A percentile compares a stretch with the other conserved stretches of the same genome.
Conservation (phyloP, 2,329 filamentous ascomycete genomes). For the Penicillium sp. region DNA sequence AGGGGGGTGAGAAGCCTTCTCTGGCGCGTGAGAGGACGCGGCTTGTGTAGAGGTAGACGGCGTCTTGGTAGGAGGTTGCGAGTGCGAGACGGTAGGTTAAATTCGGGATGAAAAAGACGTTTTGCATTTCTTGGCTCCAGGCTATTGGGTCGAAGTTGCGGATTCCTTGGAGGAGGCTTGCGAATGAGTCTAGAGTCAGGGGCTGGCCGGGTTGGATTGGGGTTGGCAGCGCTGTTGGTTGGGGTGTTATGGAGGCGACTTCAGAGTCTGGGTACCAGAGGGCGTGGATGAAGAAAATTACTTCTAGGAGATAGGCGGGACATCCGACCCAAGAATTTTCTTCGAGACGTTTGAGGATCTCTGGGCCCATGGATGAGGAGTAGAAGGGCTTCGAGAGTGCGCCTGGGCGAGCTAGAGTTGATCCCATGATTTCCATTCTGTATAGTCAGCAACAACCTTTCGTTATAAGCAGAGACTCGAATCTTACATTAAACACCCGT, state of each 20-base stretch:
- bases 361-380: constrained; percentile 37
- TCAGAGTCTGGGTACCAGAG: constrained; percentile 37
- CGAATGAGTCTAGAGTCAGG: constrained; percentile 33
- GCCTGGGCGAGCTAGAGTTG: constrained; percentile 42
- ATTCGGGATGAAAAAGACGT: constrained; percentile 47
- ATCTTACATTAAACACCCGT: constrained; percentile 40
- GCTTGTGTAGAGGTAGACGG: constrained; percentile 44
- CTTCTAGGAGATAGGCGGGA: constrained; percentile 42
- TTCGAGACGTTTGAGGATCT: constrained; percentile 41
- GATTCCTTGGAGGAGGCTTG: constrained; percentile 38
- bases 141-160: constrained; percentile 39
- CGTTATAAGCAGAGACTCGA: not conserved
- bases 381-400: constrained; percentile 42
- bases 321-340: constrained; percentile 44
- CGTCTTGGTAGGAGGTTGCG: constrained; percentile 42
- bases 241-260: constrained; percentile 22
- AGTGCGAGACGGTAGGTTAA: constrained; percentile 51
- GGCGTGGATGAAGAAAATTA: constrained; percentile 43
- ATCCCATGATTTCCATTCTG: constrained; percentile 46
- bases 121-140: constrained; percentile 42
- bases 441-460: constrained; percentile 2
- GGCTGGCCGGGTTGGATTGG: constrained; percentile 28
- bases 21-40: constrained; percentile 38
- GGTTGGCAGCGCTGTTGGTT: constrained; percentile 30
- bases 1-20: constrained; percentile 25